These are phyloP conservation scores for Epicoccum sorghinum DNA, from an alignment of 2,329 filamentous ascomycete species.

Conservation along the genomic window DNA sequence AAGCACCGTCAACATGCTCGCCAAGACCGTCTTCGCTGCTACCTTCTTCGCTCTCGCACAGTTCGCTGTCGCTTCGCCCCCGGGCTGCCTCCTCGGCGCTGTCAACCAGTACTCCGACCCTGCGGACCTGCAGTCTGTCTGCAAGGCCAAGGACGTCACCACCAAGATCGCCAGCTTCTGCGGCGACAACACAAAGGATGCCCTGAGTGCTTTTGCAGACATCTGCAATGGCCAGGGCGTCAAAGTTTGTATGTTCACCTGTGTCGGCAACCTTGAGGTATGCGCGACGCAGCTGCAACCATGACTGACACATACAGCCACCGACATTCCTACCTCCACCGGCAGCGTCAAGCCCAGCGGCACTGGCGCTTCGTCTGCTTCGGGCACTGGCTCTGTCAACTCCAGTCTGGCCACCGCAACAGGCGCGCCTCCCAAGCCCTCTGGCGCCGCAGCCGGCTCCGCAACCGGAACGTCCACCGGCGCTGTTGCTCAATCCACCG, in stretches of 20 bases:
- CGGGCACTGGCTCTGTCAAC: constrained; percentile 19
- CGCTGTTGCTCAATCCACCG: constrained; percentile 20
- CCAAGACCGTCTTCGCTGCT: constrained; percentile 34
- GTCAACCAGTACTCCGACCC: constrained; percentile 38
- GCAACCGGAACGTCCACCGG: constrained; percentile 15
- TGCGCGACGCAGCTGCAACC: not conserved
- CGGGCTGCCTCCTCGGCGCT: constrained; percentile 40
- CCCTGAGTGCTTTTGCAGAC: constrained; percentile 36
- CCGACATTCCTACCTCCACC: constrained; percentile 25
- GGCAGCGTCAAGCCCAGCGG: constrained; percentile 21
- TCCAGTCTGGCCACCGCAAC: constrained; percentile 15
- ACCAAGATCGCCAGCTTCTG: constrained; percentile 33
- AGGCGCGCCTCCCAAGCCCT: constrained; percentile 18
- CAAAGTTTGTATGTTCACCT: constrained; percentile 36
- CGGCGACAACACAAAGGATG: constrained; percentile 28
- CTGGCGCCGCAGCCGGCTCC: constrained; percentile 6
- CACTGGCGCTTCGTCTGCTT: constrained; percentile 16
- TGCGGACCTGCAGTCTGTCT: constrained; percentile 33
- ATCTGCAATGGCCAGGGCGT: constrained; percentile 36
- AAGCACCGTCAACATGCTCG: constrained; percentile 32
- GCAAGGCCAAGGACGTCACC: constrained; percentile 35
- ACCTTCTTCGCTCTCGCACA: constrained; percentile 33
- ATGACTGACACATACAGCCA: constrained; percentile 19
- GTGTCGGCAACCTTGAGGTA: not conserved
- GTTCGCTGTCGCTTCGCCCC: constrained; percentile 30